These are phyloP conservation scores for Candida ficus DNA, from an alignment of 805 yeast species.

Conservation along the genomic window DNA sequence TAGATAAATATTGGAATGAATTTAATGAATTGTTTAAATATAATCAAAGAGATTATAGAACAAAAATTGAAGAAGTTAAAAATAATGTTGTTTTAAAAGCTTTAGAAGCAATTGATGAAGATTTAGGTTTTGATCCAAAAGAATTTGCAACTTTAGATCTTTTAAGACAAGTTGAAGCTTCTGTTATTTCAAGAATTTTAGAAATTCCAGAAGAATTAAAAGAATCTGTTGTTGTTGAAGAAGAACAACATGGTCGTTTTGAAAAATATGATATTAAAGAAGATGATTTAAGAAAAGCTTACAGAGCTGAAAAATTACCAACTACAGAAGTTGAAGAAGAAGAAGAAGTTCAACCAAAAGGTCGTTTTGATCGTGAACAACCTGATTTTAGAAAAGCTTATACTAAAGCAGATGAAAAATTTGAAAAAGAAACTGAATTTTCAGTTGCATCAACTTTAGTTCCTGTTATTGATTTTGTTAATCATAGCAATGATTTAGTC, in stretches of 20 bases:
- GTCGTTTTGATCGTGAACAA: slow-evolving; percentile 6
- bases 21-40: slow-evolving; percentile 21
- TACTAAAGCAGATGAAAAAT: slow-evolving; percentile 1
- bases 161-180: slow-evolving; percentile 30
- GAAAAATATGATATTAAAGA: slow-evolving; percentile 6
- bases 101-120: slow-evolving; percentile 22
- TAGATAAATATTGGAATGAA: slow-evolving; percentile 25
- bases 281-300: slow-evolving; percentile 1
- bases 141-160: slow-evolving; percentile 11
- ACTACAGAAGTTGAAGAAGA: slow-evolving; percentile 8
- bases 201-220: slow-evolving; percentile 49
- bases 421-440: slow-evolving; percentile 31
- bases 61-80: slow-evolving; percentile 15
- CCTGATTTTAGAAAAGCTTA: slow-evolving; percentile 7
- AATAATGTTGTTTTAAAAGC: slow-evolving; percentile 16
- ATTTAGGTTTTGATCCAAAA: slow-evolving; percentile 17
- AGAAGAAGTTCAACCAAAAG: background rate
- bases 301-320: slow-evolving; percentile 1
- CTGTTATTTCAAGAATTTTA: slow-evolving; percentile 53
- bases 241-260: slow-evolving; percentile 5
- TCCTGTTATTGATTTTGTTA: slow-evolving; percentile 64
- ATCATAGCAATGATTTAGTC: slow-evolving; percentile 42
- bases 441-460: slow-evolving; percentile 51
- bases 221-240: background rate
- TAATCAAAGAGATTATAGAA: slow-evolving; percentile 17